Percentiles rank a stretch among this genome's conserved stretches.
Conservation (phyloP, 805 yeast species). For the Monosporozyma yasuniensis region DNA sequence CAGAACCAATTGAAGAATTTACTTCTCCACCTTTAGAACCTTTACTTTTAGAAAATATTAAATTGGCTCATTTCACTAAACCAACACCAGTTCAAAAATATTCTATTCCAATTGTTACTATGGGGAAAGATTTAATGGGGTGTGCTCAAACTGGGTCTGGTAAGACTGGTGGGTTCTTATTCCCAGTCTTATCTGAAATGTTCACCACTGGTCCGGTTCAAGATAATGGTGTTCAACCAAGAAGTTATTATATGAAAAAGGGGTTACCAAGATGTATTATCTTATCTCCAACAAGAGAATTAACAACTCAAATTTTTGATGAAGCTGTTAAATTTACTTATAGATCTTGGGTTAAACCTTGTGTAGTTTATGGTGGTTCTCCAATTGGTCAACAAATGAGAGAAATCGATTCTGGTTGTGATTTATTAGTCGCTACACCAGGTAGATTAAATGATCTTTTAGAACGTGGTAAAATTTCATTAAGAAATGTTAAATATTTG, state of each 20-base stretch:
- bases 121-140: conserved; percentile 86
- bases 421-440: conserved; percentile 93
- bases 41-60: conserved; percentile 77
- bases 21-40: conserved; percentile 84
- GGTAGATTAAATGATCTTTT: conserved; percentile 94
- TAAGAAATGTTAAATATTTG: conserved; percentile 79
- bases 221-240: conserved; percentile 39
- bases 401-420: conserved; percentile 86
- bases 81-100: conserved; percentile 95
- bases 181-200: conserved; percentile 89
- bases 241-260: conserved; percentile 47
- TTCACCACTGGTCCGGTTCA: conserved; percentile 77
- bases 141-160: conserved; percentile 98
- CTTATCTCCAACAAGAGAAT: conserved; percentile 97
- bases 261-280: conserved; percentile 90
- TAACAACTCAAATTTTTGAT: conserved; percentile 89
- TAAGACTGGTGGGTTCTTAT: conserved; percentile 97
- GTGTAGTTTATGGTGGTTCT: conserved; percentile 97
- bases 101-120: conserved; percentile 82
- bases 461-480: conserved; percentile 87
- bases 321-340: conserved; percentile 92
- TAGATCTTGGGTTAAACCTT: conserved; percentile 96
- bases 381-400: conserved; percentile 79
- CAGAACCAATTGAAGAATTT: conserved; percentile 80
- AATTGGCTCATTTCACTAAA: conserved; percentile 75